Evolutionary conservation across 306 rosid genomes (phyloP).

Genomic region (Acacia acuminata): DNA sequence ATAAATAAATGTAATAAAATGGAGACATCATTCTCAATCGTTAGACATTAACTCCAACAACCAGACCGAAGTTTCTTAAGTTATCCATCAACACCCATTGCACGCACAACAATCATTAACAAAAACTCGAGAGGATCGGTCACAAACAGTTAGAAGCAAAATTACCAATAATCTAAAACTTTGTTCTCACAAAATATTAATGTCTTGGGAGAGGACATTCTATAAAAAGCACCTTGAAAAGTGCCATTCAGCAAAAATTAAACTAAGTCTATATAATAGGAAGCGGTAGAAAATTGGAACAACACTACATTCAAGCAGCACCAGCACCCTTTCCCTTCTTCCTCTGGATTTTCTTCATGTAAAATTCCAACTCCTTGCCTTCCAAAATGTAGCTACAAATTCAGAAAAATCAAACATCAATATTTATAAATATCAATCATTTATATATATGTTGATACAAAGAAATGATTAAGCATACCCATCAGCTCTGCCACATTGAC

Average conservation of each 20-base stretch:
- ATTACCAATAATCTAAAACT: background rate
- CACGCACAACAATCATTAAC: background rate
- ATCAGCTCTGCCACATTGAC: slow-evolving; percentile 55
- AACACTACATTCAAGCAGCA: slow-evolving; percentile 36
- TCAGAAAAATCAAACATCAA: background rate
- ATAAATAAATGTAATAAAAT: too few species aligned
- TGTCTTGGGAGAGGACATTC: background rate
- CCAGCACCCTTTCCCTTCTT: slow-evolving; percentile 51
- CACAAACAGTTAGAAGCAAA: background rate
- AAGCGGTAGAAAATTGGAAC: background rate
- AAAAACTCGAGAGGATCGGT: too few species aligned
- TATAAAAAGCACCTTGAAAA: background rate
- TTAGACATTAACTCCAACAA: background rate
- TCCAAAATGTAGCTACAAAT: slow-evolving; percentile 44
- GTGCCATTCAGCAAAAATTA: background rate
- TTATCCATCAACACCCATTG: background rate
- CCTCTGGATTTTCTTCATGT: slow-evolving; percentile 48
- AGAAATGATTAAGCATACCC: slow-evolving; percentile 29
- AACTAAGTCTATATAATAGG: background rate
- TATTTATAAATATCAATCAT: background rate
- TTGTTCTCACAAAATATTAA: background rate
- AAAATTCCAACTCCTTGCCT: slow-evolving; percentile 52
- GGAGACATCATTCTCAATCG: background rate
- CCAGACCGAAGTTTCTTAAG: background rate
- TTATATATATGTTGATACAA: background rate